A percentile compares a stretch with the other conserved stretches of the same genome.
Conservation (phyloP, 1,139 yeast genomes). For the Zygoascus hellenicus region DNA sequence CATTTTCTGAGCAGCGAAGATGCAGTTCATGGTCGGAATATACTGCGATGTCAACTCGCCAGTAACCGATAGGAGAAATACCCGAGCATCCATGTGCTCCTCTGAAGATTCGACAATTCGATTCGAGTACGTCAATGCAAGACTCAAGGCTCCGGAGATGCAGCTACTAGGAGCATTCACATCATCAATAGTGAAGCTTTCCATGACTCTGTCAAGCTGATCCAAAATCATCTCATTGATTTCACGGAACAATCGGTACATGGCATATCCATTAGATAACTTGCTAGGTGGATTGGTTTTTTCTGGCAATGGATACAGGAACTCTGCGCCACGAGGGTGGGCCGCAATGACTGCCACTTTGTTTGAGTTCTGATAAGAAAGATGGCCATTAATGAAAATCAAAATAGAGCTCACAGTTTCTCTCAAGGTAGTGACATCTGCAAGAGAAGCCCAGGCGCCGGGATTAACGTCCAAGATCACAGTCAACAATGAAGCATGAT, state of each 20-base stretch:
- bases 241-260: conserved; percentile 81
- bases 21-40: conserved; percentile 91
- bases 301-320: conserved; percentile 42
- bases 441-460: conserved; percentile 59
- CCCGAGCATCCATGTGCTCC: conserved; percentile 53
- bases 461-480: conserved; percentile 79
- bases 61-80: conserved; percentile 68
- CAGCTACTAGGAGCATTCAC: conserved; percentile 39
- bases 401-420: conserved; percentile 56
- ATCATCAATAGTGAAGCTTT: conserved; percentile 26
- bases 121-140: conserved; percentile 76
- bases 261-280: conserved; percentile 28
- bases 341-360: conserved; percentile 79
- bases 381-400: conserved; percentile 77
- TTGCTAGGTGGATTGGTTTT: conserved; percentile 8
- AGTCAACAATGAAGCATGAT: conserved; percentile 75
- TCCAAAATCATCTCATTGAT: conserved; percentile 75
- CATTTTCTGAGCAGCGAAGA: conserved; percentile 88
- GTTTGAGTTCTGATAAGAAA: conserved; percentile 79
- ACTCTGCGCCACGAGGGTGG: conserved; percentile 62
- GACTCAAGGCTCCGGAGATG: conserved; percentile 71
- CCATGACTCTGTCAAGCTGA: conserved; percentile 49
- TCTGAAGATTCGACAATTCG: conserved; percentile 37
- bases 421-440: conserved; percentile 42
- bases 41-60: conserved; percentile 78